A percentile compares a stretch with the other conserved stretches of the same genome.
phyloP scores from a whole-genome alignment of 2,329 filamentous ascomycete species.

The Plectosphaerella plurivora region DNA sequence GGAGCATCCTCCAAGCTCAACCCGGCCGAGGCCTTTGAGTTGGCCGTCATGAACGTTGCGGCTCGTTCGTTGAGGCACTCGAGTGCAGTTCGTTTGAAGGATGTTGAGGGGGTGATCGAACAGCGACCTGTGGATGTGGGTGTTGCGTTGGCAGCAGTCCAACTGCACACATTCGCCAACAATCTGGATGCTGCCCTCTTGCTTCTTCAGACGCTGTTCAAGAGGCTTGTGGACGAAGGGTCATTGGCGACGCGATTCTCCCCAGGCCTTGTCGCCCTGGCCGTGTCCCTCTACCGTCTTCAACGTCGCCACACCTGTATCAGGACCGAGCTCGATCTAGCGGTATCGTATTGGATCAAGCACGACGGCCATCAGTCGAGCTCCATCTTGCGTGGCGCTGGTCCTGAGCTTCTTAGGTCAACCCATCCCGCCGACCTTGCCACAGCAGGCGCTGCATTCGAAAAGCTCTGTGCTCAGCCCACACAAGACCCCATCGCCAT shows the following conservation, averaged over 20 bases:
- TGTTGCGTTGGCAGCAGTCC: slow-evolving; percentile 71
- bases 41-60: slow-evolving; percentile 61
- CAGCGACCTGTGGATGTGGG: slow-evolving; percentile 77
- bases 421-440: slow-evolving; percentile 62
- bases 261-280: slow-evolving; percentile 76
- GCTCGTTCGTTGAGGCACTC: slow-evolving; percentile 42
- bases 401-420: slow-evolving; percentile 76
- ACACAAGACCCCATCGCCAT: slow-evolving; percentile 64
- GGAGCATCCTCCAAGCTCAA: slow-evolving; percentile 18
- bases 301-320: slow-evolving; percentile 71
- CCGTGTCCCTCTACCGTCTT: slow-evolving; percentile 72
- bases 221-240: slow-evolving; percentile 58
- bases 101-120: slow-evolving; percentile 65
- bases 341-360: slow-evolving; percentile 74
- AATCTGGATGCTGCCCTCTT: slow-evolving; percentile 70
- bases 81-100: slow-evolving; percentile 63
- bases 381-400: slow-evolving; percentile 76
- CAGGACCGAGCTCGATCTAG: slow-evolving; percentile 70
- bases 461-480: slow-evolving; percentile 61
- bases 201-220: slow-evolving; percentile 73
- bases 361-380: slow-evolving; percentile 42
- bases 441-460: slow-evolving; percentile 75
- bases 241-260: slow-evolving; percentile 71
- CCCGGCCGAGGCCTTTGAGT: slow-evolving; percentile 28
- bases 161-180: slow-evolving; percentile 70